phyloP scores from a whole-genome alignment of 805 yeast genomes.

The Saturnispora mendoncae region DNA sequence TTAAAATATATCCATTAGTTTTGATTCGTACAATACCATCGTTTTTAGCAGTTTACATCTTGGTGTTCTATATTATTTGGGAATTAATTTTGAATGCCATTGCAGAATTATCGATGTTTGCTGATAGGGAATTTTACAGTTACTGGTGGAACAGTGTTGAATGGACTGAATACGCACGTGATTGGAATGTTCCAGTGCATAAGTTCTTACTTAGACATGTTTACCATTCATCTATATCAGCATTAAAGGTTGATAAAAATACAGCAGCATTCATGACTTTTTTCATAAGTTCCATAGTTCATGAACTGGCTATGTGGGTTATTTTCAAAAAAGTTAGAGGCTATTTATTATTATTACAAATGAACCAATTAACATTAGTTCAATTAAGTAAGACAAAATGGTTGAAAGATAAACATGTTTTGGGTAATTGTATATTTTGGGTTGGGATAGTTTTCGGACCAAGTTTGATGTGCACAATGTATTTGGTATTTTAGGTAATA shows the following conservation, averaged over 20 bases:
- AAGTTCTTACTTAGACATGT: slow-evolving; percentile 85
- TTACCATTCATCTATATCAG: slow-evolving; percentile 81
- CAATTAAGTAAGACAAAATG: slow-evolving; percentile 50
- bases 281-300: slow-evolving; percentile 70
- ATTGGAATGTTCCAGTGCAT: slow-evolving; percentile 95
- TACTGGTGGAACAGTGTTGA: slow-evolving; percentile 97
- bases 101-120: slow-evolving; percentile 81
- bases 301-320: slow-evolving; percentile 88
- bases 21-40: slow-evolving; percentile 72
- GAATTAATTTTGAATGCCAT: slow-evolving; percentile 83
- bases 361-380: slow-evolving; percentile 80
- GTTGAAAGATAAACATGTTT: slow-evolving; percentile 43
- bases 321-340: slow-evolving; percentile 75
- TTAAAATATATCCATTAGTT: slow-evolving; percentile 45
- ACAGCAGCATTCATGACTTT: slow-evolving; percentile 75
- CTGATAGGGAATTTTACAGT: slow-evolving; percentile 88
- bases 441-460: slow-evolving; percentile 87
- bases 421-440: slow-evolving; percentile 87
- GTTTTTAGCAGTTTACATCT: slow-evolving; percentile 62
- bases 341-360: slow-evolving; percentile 69
- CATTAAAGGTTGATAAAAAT: slow-evolving; percentile 52
- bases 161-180: slow-evolving; percentile 88
- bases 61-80: slow-evolving; percentile 89
- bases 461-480: slow-evolving; percentile 74
- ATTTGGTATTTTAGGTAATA: slow-evolving; percentile 52